phyloP scores from a whole-genome alignment of 2,329 filamentous ascomycete genomes.

The Pseudocercospora pini-densiflorae region DNA sequence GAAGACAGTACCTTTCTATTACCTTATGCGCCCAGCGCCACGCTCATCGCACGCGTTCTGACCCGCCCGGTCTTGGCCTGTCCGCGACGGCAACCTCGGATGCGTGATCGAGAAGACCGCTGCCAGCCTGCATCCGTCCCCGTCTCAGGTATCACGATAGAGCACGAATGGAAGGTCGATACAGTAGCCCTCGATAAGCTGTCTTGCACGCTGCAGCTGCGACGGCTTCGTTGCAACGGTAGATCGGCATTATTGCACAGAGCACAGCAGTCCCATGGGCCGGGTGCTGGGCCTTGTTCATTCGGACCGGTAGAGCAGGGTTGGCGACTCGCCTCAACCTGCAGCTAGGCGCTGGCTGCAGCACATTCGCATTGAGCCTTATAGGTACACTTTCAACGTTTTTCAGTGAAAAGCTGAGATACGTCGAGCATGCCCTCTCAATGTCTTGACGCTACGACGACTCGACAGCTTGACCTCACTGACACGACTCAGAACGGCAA shows the following conservation, averaged over 20 bases:
- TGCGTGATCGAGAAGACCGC: background rate
- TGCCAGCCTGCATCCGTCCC: background rate
- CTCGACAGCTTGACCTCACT: background rate
- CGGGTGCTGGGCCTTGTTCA: background rate
- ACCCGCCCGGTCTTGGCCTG: background rate
- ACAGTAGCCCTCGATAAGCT: background rate
- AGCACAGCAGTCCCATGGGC: constrained; percentile 2
- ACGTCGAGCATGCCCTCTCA: background rate
- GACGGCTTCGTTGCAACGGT: background rate
- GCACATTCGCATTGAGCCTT: background rate
- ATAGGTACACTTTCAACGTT: constrained; percentile 3
- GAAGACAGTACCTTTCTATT: background rate
- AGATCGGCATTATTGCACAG: constrained; percentile 7
- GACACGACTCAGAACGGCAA: background rate
- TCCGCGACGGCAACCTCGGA: background rate
- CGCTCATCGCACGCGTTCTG: background rate
- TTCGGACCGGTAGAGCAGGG: constrained; percentile 5
- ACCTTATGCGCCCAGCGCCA: background rate
- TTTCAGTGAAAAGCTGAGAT: background rate
- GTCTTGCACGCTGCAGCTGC: background rate
- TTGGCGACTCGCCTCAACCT: background rate
- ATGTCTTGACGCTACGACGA: background rate
- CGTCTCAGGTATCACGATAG: background rate
- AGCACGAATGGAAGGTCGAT: background rate
- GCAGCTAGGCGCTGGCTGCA: constrained; percentile 1